phyloP scores from a whole-genome alignment of 148 eudicot species.

The Rhododendron simsii region DNA sequence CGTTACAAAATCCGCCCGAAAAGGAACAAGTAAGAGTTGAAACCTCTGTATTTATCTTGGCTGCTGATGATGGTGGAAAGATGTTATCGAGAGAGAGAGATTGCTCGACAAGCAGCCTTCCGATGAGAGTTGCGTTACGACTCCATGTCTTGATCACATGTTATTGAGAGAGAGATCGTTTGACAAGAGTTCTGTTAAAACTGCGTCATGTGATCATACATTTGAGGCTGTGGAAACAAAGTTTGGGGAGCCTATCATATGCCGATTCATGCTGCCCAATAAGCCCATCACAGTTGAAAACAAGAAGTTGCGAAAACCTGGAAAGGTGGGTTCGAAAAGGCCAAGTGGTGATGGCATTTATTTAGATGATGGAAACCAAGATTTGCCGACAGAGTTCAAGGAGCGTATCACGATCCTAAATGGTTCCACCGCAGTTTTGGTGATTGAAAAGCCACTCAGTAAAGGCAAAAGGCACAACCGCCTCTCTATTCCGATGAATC shows the following conservation, averaged over 20 bases:
- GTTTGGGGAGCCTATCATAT: neutral
- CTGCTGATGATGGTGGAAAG: too few species aligned
- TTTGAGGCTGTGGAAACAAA: neutral
- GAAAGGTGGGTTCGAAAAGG: neutral
- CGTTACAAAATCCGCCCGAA: too few species aligned
- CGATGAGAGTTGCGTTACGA: too few species aligned
- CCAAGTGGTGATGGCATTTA: neutral
- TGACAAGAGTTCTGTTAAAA: neutral
- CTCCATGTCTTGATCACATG: too few species aligned
- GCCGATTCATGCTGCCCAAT: neutral
- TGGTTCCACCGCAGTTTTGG: neutral
- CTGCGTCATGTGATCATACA: neutral
- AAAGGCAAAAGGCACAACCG: neutral
- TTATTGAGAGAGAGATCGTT: too few species aligned
- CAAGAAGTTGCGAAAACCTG: neutral
- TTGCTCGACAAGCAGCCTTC: too few species aligned
- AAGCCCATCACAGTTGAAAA: neutral
- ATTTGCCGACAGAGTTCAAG: neutral
- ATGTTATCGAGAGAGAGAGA: too few species aligned
- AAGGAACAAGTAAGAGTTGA: too few species aligned
- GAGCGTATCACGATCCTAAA: neutral
- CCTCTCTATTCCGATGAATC: neutral
- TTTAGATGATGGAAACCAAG: neutral
- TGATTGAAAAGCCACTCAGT: neutral
- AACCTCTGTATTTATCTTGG: too few species aligned